Percentiles rank a stretch among this genome's conserved stretches.
Evolutionary conservation across 306 rosid species (phyloP).

Genomic region (Fagus sylvatica): DNA sequence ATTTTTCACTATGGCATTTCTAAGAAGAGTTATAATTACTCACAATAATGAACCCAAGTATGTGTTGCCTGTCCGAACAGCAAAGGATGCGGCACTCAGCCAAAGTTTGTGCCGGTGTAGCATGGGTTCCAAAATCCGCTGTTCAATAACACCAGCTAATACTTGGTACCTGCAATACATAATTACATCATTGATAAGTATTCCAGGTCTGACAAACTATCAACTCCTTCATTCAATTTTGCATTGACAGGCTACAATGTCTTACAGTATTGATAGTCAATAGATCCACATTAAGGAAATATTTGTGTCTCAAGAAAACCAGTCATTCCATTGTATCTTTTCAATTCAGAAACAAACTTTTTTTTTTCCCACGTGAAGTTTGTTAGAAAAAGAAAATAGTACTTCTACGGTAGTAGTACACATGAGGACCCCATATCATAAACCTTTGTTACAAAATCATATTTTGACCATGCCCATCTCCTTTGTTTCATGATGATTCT

Average conservation of each 20-base stretch:
- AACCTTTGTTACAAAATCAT: neutral
- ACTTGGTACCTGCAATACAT: slow-evolving; percentile 65
- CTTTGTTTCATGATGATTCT: neutral
- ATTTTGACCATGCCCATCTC: neutral
- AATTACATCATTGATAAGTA: slow-evolving; percentile 11
- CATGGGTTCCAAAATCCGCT: slow-evolving; percentile 77
- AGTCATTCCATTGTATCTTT: slow-evolving; percentile 1
- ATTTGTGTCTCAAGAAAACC: neutral
- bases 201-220: neutral
- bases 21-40: slow-evolving; percentile 24
- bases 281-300: neutral
- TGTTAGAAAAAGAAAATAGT: neutral
- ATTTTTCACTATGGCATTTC: neutral
- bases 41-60: slow-evolving; percentile 84
- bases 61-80: slow-evolving; percentile 81
- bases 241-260: slow-evolving; percentile 2
- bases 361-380: neutral
- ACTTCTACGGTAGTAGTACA: neutral
- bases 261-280: neutral
- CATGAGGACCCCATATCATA: neutral
- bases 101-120: slow-evolving; percentile 77
- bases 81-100: slow-evolving; percentile 73
- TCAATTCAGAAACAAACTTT: neutral
- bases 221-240: slow-evolving; percentile 5
- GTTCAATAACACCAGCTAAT: slow-evolving; percentile 77